Conservation (phyloP, 306 rosid species). For the Sindora glabra region DNA sequence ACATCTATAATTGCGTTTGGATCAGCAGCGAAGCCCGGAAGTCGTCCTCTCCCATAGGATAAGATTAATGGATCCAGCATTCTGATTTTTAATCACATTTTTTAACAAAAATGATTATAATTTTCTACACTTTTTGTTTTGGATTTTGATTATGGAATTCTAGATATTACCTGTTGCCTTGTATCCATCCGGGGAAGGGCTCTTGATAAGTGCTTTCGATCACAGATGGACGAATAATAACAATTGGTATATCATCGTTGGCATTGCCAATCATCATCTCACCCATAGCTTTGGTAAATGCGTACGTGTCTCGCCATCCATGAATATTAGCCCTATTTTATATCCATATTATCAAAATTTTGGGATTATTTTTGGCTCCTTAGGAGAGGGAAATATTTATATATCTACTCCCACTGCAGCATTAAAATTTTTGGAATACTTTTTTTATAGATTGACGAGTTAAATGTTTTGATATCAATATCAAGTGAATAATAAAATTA, state of each 20-base stretch:
- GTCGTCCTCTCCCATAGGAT: conserved; percentile 45
- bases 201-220: conserved; percentile 43
- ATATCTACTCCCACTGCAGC: too few species aligned
- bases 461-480: too few species aligned
- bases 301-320: conserved; percentile 53
- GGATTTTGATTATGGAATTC: not conserved
- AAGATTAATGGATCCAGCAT: conserved; percentile 49
- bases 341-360: too few species aligned
- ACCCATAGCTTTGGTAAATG: conserved; percentile 57
- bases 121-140: not conserved
- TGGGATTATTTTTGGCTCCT: too few species aligned
- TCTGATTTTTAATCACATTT: conserved; percentile 11
- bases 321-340: conserved; percentile 28
- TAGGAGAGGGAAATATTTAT: too few species aligned
- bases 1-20: conserved; percentile 39
- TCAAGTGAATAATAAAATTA: too few species aligned
- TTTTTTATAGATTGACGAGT: too few species aligned
- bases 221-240: conserved; percentile 37
- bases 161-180: conserved; percentile 33
- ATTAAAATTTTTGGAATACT: too few species aligned
- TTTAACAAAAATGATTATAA: not conserved
- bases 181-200: conserved; percentile 56
- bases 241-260: conserved; percentile 42
- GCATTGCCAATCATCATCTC: conserved; percentile 36
- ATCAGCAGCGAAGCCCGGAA: conserved; percentile 32